Evolutionary conservation across 176 grass and related monocot genomes (phyloP), one percentile per base, ranked within the genome.

Genomic region (Phoenix roebelenii): DNA sequence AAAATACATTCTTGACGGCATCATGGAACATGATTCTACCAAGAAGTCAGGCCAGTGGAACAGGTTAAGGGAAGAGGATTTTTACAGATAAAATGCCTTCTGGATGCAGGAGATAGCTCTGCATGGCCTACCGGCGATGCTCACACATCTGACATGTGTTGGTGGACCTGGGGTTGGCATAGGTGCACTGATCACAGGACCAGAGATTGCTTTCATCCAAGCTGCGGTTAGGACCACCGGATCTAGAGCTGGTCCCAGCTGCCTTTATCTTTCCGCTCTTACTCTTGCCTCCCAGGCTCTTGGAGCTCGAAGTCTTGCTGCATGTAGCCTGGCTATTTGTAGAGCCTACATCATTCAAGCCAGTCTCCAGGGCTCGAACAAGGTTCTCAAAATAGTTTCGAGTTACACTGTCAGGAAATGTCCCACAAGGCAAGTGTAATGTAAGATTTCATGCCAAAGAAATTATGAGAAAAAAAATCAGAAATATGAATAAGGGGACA

Each of bases 331-430:
- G 87, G 67, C 73, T 85, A 63, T 80, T 85, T 17, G 94, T 89
- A 60, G 94, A 81, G n/a, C 88, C 94, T 44, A 98, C 94, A 35
- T 93, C 88, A 50, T 85, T 92, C 76, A 98, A 78, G 56, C 94
- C 94, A 59, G 82, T 92, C 79, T 98, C 94, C 67, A 98, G 56
- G 67, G 94, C 94, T 64, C 74, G 84, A 20, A 98, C 94, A 1
- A 98, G 84, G 73, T 98, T 98, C 74, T 98, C 94, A 71, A 98
- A 98, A 75, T 98, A 98, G 78, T 98, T 98, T 60, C 85, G 84
- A 50, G 94, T 98, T 18, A 98, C 94, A 59, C 94, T 98, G 87
- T 14, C 35, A 44, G 35, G 35, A 44, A 44, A 44, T 44, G 35
- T 12, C 2, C 9, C 35, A 44, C 48, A 16, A 19, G 25, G 1